These are phyloP conservation scores for Phaffia rhodozyma DNA, from an alignment of 1,284 basidiomycete genomes.

Conservation along the genomic window DNA sequence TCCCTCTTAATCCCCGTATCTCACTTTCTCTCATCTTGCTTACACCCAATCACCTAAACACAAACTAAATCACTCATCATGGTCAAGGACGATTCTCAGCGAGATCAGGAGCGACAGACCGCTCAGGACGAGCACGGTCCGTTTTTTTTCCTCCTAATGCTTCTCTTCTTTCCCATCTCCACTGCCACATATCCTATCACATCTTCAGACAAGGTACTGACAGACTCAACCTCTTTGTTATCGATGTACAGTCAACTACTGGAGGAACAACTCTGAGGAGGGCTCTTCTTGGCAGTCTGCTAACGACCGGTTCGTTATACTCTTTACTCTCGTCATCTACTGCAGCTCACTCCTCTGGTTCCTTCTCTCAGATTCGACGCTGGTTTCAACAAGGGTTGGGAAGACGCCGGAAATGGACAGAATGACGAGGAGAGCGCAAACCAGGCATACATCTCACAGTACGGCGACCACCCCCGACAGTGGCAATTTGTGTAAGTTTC, in stretches of 20 bases:
- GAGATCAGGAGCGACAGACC: neutral
- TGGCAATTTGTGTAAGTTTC: neutral
- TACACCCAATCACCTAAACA: no score
- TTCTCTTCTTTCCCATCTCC: neutral
- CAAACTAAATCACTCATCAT: neutral
- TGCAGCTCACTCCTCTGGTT: no score
- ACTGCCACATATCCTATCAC: neutral
- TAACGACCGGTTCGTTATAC: neutral
- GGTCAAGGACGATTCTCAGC: neutral
- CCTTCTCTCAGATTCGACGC: neutral
- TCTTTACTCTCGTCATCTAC: neutral
- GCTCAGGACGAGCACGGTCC: neutral
- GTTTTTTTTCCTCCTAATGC: no score
- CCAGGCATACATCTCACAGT: neutral
- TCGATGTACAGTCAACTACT: neutral
- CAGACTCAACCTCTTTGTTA: neutral
- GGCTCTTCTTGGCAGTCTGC: constrained; percentile 2
- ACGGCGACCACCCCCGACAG: constrained; percentile 8
- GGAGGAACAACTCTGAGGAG: constrained; percentile 8
- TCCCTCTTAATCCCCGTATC: neutral
- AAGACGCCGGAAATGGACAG: constrained; percentile 3
- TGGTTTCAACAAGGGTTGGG: constrained; percentile 15
- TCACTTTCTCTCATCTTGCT: neutral
- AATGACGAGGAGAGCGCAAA: constrained; percentile 2
- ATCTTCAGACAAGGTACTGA: neutral